phyloP scores from a whole-genome alignment of 2,329 filamentous ascomycete species.

The Colletotrichum sp. region DNA sequence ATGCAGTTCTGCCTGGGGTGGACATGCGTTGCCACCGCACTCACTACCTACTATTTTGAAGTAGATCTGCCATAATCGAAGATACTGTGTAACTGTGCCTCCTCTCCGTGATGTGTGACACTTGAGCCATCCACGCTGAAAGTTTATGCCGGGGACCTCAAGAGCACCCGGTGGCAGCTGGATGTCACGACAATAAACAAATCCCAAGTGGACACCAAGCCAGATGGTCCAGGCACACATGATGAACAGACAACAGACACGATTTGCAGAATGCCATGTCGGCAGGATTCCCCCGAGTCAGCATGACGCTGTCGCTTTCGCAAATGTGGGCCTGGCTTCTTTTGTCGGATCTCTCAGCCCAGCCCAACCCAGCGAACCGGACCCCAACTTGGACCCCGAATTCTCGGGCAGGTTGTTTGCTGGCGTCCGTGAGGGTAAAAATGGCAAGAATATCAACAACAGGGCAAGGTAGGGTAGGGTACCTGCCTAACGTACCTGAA shows the following conservation, averaged over 20 bases:
- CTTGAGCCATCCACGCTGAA: background rate
- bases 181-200: background rate
- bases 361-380: background rate
- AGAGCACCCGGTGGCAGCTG: background rate
- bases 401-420: background rate
- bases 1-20: background rate
- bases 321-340: background rate
- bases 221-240: background rate
- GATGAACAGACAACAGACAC: background rate
- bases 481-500: background rate
- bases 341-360: background rate
- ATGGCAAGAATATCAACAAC: background rate
- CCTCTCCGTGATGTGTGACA: background rate
- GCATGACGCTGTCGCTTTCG: background rate
- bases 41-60: background rate
- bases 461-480: background rate
- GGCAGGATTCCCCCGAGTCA: background rate
- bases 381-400: conserved; percentile 1
- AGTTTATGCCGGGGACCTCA: background rate
- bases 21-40: background rate
- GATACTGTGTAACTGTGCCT: background rate
- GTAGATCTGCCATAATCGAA: background rate
- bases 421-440: background rate
- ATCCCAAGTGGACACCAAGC: background rate
- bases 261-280: background rate